Evolutionary conservation across 2,329 filamentous ascomycete genomes (phyloP), one percentile per base, ranked within the genome.

Genomic region (Colletotrichum cordylinicola): DNA sequence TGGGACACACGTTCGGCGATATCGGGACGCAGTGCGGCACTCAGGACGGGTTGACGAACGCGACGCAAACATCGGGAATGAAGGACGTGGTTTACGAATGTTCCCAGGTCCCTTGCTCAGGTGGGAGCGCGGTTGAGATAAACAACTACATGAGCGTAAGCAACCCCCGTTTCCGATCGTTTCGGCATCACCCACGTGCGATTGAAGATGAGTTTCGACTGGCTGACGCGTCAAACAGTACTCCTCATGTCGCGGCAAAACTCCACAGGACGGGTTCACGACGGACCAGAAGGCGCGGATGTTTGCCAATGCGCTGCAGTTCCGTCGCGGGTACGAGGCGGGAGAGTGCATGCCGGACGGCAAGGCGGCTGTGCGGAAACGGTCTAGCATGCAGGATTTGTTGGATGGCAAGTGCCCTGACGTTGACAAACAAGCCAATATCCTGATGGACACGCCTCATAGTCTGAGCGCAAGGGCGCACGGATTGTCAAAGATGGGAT

Each of bases 271-370:
- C 24, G 79, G 78, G 39, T 80, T 80, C 62, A 79, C 79, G 8
- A 80, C 79, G 3, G 79, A 80, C 60, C 79, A 80, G 37, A 80
- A 80, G 69, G 77, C 79, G 13, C 75, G 78, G 60, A 80, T 80
- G 67, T 80, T 75, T 58, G 77, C 79, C 2, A 78, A 79, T 10
- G 74, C 75, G 35, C 52, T 80, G 12, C 77, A 80, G 33, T 80
- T 77, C 67, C 76, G 79, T 8, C 79, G 79, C 24, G 78, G 77
- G 65, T 78, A 78, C 61, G 70, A 68, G 31, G 31, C 62, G 12
- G 77, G 77, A 29, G 79, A 80, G 74, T 80, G 79, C 74, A 75
- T 71, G 55, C 70, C 73, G 15, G 67, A 76, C 35, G 67, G 76
- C 10, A 64, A 67, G 13, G 39, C 70, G 27, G 64, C 64, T 1